Evolutionary conservation across 805 yeast species (phyloP).

Genomic region (Allodekkera sacchari): DNA sequence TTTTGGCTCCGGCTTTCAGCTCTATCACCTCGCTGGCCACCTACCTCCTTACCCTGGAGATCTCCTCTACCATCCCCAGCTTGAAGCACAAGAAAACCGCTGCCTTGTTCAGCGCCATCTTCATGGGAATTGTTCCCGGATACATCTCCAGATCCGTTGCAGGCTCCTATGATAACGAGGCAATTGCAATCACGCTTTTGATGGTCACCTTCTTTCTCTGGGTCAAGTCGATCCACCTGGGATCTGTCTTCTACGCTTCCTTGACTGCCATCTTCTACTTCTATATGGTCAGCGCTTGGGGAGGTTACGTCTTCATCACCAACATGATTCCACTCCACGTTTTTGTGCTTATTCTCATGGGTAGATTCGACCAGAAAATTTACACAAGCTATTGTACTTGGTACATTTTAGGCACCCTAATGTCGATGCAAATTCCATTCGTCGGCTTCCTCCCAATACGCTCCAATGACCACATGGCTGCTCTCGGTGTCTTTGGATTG

Average conservation of each 20-base stretch:
- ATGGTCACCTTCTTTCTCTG: conserved; percentile 95
- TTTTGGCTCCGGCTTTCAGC: conserved; percentile 94
- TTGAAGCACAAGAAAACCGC: conserved; percentile 42
- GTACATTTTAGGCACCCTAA: conserved; percentile 96
- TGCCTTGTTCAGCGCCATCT: conserved; percentile 85
- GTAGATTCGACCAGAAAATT: conserved; percentile 75
- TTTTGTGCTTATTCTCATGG: conserved; percentile 85
- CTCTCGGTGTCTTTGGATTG: conserved; percentile 93
- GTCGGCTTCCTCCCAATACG: conserved; percentile 96
- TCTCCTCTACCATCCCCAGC: conserved; percentile 54
- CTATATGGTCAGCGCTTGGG: conserved; percentile 99
- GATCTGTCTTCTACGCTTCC: conserved; percentile 78
- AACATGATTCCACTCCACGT: conserved; percentile 95
- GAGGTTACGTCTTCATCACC: conserved; percentile 98
- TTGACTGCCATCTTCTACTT: conserved; percentile 84
- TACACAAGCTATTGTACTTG: conserved; percentile 93
- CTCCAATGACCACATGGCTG: conserved; percentile 97
- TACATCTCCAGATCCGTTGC: conserved; percentile 98
- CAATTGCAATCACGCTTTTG: conserved; percentile 90
- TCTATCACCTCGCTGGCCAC: conserved; percentile 89
- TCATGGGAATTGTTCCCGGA: conserved; percentile 98
- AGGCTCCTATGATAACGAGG: conserved; percentile 98
- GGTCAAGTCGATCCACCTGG: conserved; percentile 89
- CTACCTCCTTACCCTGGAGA: conserved; percentile 78
- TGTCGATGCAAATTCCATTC: conserved; percentile 98